These are phyloP conservation scores for Macrophomina pseudophaseolina DNA, from an alignment of 2,329 filamentous ascomycete species.

Conservation along the genomic window DNA sequence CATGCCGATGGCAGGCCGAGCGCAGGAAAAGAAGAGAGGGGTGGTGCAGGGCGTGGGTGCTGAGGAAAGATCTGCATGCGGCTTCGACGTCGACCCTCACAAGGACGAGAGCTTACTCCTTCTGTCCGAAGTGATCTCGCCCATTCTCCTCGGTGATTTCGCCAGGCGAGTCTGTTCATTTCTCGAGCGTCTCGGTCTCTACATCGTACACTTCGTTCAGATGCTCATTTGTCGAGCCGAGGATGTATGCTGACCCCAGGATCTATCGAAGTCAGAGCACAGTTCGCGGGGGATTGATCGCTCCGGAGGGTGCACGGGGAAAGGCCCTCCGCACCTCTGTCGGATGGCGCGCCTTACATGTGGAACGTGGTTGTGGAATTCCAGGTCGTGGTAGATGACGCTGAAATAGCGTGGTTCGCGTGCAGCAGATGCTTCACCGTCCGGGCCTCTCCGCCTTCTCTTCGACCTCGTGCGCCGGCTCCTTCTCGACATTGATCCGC, in stretches of 20 bases:
- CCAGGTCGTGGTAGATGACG: constrained; percentile 75
- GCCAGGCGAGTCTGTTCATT: constrained; percentile 82
- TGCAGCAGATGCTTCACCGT: constrained; percentile 89
- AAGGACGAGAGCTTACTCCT: constrained; percentile 53
- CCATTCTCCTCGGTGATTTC: constrained; percentile 86
- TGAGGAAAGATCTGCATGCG: no score
- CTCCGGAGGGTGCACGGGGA: no score
- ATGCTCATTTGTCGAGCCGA: constrained; percentile 75
- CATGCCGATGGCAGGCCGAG: no score
- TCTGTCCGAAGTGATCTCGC: constrained; percentile 80
- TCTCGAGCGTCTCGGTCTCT: constrained; percentile 72
- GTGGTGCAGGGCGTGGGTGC: no score
- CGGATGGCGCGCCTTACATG: constrained; percentile 62
- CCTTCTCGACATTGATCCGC: constrained; percentile 1
- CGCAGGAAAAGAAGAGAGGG: background rate
- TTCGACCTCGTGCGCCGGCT: constrained; percentile 70
- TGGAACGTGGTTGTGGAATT: constrained; percentile 81
- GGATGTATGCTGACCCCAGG: constrained; percentile 83
- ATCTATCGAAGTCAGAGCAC: constrained; percentile 55
- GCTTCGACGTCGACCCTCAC: no score
- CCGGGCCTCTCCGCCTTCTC: constrained; percentile 77
- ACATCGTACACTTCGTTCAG: constrained; percentile 81
- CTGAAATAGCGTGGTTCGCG: constrained; percentile 91
- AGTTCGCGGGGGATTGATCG: no score
- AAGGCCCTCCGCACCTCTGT: no score